A percentile compares a stretch with the other conserved stretches of the same genome.
Conservation (phyloP, 2,329 filamentous ascomycete genomes). For the Sclerotinia trifoliorum region DNA sequence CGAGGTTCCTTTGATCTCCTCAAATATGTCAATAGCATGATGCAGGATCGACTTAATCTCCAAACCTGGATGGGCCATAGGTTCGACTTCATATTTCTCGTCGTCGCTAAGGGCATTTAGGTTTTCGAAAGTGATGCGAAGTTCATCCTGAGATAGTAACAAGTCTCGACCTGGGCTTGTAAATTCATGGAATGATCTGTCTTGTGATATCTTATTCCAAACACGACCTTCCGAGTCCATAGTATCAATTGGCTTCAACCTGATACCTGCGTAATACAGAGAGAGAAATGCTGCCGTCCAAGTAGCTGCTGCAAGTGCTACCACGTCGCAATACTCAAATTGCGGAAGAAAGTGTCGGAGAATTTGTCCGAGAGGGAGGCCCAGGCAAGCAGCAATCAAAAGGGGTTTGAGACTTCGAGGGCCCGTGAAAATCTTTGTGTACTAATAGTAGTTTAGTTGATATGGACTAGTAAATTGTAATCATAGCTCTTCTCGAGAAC, state of each 20-base stretch:
- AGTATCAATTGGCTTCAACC: slow-evolving; percentile 9
- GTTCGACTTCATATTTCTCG: slow-evolving; percentile 20
- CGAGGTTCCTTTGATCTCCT: slow-evolving; percentile 19
- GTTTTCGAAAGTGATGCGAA: slow-evolving; percentile 20
- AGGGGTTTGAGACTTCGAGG: slow-evolving; percentile 50
- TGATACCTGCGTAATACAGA: slow-evolving; percentile 19
- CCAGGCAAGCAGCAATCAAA: slow-evolving; percentile 46
- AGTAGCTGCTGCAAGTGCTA: slow-evolving; percentile 49
- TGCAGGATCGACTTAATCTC: slow-evolving; percentile 17
- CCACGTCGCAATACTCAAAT: slow-evolving; percentile 48
- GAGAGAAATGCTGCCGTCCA: slow-evolving; percentile 50
- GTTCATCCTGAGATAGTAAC: slow-evolving; percentile 19
- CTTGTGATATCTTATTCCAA: slow-evolving; percentile 19
- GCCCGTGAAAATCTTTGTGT: slow-evolving; percentile 53
- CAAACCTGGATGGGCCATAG: slow-evolving; percentile 15
- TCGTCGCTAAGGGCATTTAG: slow-evolving; percentile 12
- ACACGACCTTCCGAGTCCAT: slow-evolving; percentile 2
- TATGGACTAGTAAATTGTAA: neutral
- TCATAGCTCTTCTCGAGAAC: neutral
- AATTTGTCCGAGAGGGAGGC: slow-evolving; percentile 48
- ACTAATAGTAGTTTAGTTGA: slow-evolving; percentile 41
- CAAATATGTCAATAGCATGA: slow-evolving; percentile 15
- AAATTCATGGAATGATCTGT: slow-evolving; percentile 19
- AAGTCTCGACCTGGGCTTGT: slow-evolving; percentile 21
- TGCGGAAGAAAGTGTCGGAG: slow-evolving; percentile 43